Evolutionary conservation across 805 yeast genomes (phyloP), one percentile per base, ranked within the genome.

Genomic region (Ogataea zsoltii): DNA sequence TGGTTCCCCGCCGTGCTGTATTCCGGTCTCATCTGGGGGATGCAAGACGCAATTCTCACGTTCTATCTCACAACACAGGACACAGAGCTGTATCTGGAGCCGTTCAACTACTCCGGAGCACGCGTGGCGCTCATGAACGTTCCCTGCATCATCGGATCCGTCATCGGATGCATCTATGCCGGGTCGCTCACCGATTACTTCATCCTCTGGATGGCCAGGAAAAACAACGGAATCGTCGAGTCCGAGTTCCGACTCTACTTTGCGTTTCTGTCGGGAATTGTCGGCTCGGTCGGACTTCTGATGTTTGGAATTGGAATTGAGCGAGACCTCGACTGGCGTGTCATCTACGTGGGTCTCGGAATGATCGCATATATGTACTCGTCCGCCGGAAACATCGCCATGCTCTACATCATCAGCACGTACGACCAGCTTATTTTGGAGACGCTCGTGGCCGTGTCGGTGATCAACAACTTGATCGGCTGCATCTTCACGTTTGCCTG

Each of bases 91-190:
- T 78, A 77, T 40, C 79, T 71, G 41, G 71, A 74, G 0, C 92
- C 92, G 7, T 86, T 79, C 71, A 80, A 80, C 63, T 84, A 80
- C 57, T 69, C 80, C 13, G 75, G 75, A 48, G 69, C 74, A 1
- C 82, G 79, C 32, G 86, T 86, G n/a, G 91, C 88, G 0, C 60
- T 84, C 37, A 83, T 85, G 90, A 83, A 85, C 55, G 70, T 85
- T n/a, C 90, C 92, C 1, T 75, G 83, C 34, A 62, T 82, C 33
- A 72, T 81, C 28, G 88, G 88, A 19, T 81, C 87, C 1, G 64
- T 79, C 7, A 69, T 82, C 44, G 88, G 88, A 2, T 81, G 87
- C 67, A 55, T 80, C 28, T 78, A 80, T 53, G 85, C 88, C 3
- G 88, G 88, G 40, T 63, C 76, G n/a, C 37, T 80, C 18, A 75